Evolutionary conservation across 257 asterid species (phyloP).

Genomic region (Datura wrightii): DNA sequence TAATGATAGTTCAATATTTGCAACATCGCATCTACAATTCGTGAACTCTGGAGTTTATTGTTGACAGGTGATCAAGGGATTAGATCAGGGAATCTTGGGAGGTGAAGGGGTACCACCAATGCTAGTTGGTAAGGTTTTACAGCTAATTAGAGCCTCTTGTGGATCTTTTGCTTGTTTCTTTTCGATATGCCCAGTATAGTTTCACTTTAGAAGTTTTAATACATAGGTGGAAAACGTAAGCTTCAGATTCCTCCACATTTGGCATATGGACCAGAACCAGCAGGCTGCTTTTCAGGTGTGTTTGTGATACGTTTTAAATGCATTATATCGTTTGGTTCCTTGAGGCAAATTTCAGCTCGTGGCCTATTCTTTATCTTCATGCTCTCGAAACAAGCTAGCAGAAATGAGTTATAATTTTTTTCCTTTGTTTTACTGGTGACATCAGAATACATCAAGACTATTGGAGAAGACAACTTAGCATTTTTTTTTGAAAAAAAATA

Average conservation of each 20-base stretch:
- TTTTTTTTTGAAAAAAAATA: not conserved
- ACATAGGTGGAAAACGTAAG: slow-evolving; percentile 84
- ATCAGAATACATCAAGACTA: not conserved
- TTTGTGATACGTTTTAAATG: not conserved
- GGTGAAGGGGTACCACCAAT: slow-evolving; percentile 94
- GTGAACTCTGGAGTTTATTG: not conserved
- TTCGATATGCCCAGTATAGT: slow-evolving; percentile 1
- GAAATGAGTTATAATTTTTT: not conserved
- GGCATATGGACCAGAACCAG: slow-evolving; percentile 94
- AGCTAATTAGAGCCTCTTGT: not conserved
- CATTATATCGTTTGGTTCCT: slow-evolving; percentile 15
- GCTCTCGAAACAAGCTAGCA: not conserved
- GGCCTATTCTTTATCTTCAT: not conserved
- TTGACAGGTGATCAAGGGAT: slow-evolving; percentile 76
- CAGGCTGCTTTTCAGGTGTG: slow-evolving; percentile 89
- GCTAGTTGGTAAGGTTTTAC: slow-evolving; percentile 71
- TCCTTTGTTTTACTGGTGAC: not conserved
- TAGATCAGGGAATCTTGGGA: slow-evolving; percentile 91
- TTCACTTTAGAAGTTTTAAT: slow-evolving; percentile 21
- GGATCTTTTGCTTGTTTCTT: not conserved
- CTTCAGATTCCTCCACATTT: slow-evolving; percentile 81
- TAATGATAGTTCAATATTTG: not conserved
- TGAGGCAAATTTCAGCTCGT: not conserved
- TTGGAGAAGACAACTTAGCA: not conserved
- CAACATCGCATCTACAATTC: not conserved